A percentile compares a stretch with the other conserved stretches of the same genome.
These are phyloP conservation scores for Leptodermis oblonga DNA, from an alignment of 257 asterid species.

Conservation along the genomic window DNA sequence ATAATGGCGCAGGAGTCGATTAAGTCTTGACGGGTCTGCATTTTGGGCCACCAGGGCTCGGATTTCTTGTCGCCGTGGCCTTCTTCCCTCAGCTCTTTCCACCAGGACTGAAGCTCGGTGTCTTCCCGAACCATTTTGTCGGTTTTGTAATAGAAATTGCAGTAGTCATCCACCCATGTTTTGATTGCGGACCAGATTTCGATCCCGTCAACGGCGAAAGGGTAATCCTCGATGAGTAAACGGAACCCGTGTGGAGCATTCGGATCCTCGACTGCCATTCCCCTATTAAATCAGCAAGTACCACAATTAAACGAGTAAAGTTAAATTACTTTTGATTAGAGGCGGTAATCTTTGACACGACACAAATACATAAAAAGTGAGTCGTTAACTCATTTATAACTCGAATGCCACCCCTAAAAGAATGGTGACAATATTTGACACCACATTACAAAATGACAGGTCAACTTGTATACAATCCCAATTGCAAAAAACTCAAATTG, in stretches of 20 bases:
- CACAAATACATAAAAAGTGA: no score
- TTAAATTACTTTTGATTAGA: constrained; percentile 17
- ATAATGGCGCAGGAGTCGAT: not conserved
- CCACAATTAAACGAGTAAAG: not conserved
- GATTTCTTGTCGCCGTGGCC: no score
- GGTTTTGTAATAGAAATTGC: no score
- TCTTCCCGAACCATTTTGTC: no score
- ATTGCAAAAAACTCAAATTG: no score
- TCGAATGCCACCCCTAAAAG: not conserved
- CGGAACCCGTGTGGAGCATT: not conserved
- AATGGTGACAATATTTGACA: no score
- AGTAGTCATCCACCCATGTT: constrained; percentile 1
- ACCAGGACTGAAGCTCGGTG: no score
- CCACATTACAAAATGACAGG: no score
- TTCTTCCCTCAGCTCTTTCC: no score
- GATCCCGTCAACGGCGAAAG: not conserved
- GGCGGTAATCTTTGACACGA: not conserved
- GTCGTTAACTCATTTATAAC: no score
- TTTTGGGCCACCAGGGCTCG: no score
- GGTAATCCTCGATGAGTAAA: not conserved
- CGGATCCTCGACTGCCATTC: not conserved
- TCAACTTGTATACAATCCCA: no score
- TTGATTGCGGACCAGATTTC: not conserved
- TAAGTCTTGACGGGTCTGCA: not conserved
- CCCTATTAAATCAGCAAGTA: not conserved